phyloP scores from a whole-genome alignment of 805 yeast species.

The Clavispora carvajalis region DNA sequence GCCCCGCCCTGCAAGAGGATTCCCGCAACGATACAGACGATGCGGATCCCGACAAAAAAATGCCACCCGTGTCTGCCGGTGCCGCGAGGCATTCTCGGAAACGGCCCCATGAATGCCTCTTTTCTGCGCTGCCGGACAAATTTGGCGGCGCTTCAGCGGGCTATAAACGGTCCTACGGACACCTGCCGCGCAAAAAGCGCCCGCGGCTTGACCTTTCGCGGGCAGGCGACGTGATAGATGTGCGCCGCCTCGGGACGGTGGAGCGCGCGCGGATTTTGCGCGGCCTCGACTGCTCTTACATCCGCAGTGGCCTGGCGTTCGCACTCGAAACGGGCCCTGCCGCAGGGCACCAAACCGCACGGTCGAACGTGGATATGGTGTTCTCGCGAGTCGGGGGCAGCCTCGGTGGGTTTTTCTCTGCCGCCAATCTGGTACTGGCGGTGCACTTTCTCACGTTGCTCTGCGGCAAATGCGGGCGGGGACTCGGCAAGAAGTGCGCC shows the following conservation, averaged over 20 bases:
- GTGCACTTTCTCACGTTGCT: slow-evolving; percentile 4
- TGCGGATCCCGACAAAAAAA: no score
- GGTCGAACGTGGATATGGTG: slow-evolving; percentile 2
- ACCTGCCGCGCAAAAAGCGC: background rate
- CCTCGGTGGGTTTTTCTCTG: slow-evolving; percentile 7
- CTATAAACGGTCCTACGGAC: background rate
- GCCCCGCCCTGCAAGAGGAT: no score
- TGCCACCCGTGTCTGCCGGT: no score
- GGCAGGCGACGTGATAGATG: background rate
- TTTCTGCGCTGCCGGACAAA: no score
- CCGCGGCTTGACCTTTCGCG: background rate
- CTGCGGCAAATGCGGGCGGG: slow-evolving; percentile 3
- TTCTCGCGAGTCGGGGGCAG: slow-evolving; percentile 6
- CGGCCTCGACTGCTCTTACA: slow-evolving; percentile 11
- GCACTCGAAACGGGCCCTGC: background rate
- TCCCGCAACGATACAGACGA: no score
- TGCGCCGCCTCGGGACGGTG: background rate
- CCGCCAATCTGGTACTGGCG: slow-evolving; percentile 2
- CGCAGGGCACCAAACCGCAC: background rate
- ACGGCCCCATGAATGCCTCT: no score
- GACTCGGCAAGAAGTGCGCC: slow-evolving; percentile 1
- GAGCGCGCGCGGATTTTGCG: slow-evolving; percentile 5
- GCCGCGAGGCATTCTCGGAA: no score
- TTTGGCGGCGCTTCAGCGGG: no score
- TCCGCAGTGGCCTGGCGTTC: slow-evolving; percentile 8